phyloP scores from a whole-genome alignment of 179 eudicot species.

The Beta corolliflora region DNA sequence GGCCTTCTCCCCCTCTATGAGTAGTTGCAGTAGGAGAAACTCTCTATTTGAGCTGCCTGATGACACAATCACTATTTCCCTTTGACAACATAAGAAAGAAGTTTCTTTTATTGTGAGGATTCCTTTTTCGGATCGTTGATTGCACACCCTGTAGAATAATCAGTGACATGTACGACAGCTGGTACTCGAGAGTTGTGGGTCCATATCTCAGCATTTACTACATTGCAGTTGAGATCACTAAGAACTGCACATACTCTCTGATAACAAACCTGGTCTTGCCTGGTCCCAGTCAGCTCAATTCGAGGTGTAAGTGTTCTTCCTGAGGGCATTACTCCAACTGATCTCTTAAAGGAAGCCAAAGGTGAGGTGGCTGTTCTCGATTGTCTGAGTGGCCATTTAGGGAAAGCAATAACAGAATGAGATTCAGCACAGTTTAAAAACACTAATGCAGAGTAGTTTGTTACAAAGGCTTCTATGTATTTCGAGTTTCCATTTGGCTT shows the following conservation, averaged over 20 bases:
- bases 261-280: constrained; percentile 86
- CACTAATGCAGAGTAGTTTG: background rate
- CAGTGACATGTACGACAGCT: constrained; percentile 74
- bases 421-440: background rate
- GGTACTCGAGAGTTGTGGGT: constrained; percentile 85
- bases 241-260: constrained; percentile 88
- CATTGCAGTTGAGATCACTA: constrained; percentile 66
- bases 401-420: constrained; percentile 1
- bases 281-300: constrained; percentile 76
- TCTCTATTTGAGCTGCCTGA: constrained; percentile 56
- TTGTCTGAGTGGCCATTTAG: constrained; percentile 53
- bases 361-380: constrained; percentile 64
- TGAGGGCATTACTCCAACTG: constrained; percentile 74
- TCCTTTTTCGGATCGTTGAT: constrained; percentile 63
- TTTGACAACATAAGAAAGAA: constrained; percentile 63
- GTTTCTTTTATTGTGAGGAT: constrained; percentile 54
- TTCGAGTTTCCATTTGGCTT: background rate
- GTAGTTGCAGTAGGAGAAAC: constrained; percentile 61
- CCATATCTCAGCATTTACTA: constrained; percentile 88
- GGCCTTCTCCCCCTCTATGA: constrained; percentile 79
- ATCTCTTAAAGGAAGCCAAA: constrained; percentile 40
- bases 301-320: constrained; percentile 76
- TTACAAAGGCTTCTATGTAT: background rate
- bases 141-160: constrained; percentile 50
- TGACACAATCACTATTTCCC: constrained; percentile 60